Conservation (phyloP, 768 basidiomycete genomes). For the Pholiota molesta region DNA sequence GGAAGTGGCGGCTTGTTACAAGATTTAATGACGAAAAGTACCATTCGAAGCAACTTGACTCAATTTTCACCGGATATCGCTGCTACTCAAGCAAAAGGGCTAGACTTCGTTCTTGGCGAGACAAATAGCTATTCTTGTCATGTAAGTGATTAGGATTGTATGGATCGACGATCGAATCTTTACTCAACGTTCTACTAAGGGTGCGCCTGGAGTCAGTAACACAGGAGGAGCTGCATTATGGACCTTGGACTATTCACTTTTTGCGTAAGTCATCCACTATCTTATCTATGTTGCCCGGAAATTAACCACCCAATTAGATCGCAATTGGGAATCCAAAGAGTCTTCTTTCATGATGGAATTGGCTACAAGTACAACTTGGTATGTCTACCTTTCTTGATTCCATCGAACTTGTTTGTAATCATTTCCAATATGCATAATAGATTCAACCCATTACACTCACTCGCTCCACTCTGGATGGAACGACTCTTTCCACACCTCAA, state of each 20-base stretch:
- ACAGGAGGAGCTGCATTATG: constrained; percentile 73
- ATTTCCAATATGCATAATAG: constrained; percentile 32
- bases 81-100: constrained; percentile 44
- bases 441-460: constrained; percentile 66
- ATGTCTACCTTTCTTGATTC: constrained; percentile 7
- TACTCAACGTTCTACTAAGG: constrained; percentile 25
- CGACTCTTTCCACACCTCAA: constrained; percentile 48
- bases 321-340: constrained; percentile 52
- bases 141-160: constrained; percentile 24
- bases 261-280: constrained; percentile 38
- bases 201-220: constrained; percentile 63
- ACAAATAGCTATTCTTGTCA: constrained; percentile 56
- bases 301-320: constrained; percentile 28
- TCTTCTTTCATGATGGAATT: constrained; percentile 69
- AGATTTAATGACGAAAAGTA: constrained; percentile 67
- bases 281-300: not conserved
- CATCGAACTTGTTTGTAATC: not conserved
- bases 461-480: constrained; percentile 58
- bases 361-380: constrained; percentile 76
- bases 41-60: constrained; percentile 59
- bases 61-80: constrained; percentile 54
- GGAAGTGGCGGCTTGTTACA: constrained; percentile 57
- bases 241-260: constrained; percentile 67
- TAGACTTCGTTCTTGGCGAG: constrained; percentile 66
- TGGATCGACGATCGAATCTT: not conserved